A percentile compares a stretch with the other conserved stretches of the same genome.
Conservation (phyloP, 805 yeast species). For the Nakazawaea wyomingensis region DNA sequence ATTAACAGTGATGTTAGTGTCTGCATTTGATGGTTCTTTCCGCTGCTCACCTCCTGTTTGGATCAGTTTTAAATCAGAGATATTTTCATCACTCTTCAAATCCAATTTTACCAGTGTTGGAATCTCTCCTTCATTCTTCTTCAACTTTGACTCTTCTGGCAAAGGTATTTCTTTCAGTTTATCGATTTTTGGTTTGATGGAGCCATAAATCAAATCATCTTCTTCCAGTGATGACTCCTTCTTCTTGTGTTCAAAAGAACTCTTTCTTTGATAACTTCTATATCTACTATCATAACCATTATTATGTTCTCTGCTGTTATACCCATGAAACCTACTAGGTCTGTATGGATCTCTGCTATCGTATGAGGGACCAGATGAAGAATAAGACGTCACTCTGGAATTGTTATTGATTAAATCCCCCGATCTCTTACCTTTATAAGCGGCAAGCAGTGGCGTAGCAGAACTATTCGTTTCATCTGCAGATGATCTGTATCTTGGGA, state of each 20-base stretch:
- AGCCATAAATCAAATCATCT: slow-evolving; percentile 13
- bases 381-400: background rate
- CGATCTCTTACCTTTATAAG: background rate
- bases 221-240: background rate
- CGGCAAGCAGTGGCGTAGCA: background rate
- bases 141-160: background rate
- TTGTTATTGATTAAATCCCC: slow-evolving; percentile 4
- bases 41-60: too few relatives aligned
- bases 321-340: background rate
- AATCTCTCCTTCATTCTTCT: too few relatives aligned
- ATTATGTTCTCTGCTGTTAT: slow-evolving; percentile 2
- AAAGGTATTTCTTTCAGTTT: background rate
- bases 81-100: too few relatives aligned
- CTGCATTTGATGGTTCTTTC: too few relatives aligned
- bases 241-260: background rate
- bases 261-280: slow-evolving; percentile 1
- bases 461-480: background rate
- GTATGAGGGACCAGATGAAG: background rate
- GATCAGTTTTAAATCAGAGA: too few relatives aligned
- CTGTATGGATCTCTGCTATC: slow-evolving; percentile 3
- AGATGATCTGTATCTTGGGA: slow-evolving; percentile 4
- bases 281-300: slow-evolving; percentile 1
- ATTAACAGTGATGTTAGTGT: too few relatives aligned
- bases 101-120: too few relatives aligned
- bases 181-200: slow-evolving; percentile 6